A percentile compares a stretch with the other conserved stretches of the same genome.
These are phyloP conservation scores for Microbotryum scabiosae DNA, from an alignment of 1,284 basidiomycete species.

Conservation along the genomic window DNA sequence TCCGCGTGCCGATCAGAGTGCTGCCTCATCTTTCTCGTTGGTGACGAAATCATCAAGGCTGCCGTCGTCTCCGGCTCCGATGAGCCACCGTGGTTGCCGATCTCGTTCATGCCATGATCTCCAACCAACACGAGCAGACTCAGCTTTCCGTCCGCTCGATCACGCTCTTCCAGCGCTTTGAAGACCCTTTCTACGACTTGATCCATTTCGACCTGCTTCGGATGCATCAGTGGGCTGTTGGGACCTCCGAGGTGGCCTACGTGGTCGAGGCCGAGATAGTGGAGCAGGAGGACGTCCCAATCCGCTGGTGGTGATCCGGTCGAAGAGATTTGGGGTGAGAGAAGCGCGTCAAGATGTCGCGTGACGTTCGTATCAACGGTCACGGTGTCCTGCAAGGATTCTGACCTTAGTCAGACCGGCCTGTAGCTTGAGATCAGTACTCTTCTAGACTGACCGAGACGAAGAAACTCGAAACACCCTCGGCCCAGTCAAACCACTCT, in stretches of 20 bases:
- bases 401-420: background rate
- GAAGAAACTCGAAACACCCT: conserved; percentile 31
- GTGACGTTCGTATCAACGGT: conserved; percentile 31
- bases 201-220: conserved; percentile 32
- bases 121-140: conserved; percentile 29
- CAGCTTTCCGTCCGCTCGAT: conserved; percentile 5
- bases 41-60: too few relatives aligned
- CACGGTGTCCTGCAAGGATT: conserved; percentile 22
- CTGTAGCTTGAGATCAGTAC: background rate
- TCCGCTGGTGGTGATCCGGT: background rate
- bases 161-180: conserved; percentile 5
- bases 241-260: conserved; percentile 32
- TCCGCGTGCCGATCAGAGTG: too few relatives aligned
- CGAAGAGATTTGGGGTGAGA: background rate
- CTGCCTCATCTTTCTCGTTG: too few relatives aligned
- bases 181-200: conserved; percentile 15
- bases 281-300: conserved; percentile 30
- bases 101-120: conserved; percentile 34
- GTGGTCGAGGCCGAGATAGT: conserved; percentile 33
- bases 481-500: conserved; percentile 22
- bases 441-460: conserved; percentile 21
- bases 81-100: conserved; percentile 33
- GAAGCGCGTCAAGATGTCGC: conserved; percentile 21
- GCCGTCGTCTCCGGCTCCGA: conserved; percentile 27
- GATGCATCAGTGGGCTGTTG: conserved; percentile 24